Base-by-base conservation (phyloP, 2,329 filamentous ascomycete genomes). In the Ascochyta pisi region DNA sequence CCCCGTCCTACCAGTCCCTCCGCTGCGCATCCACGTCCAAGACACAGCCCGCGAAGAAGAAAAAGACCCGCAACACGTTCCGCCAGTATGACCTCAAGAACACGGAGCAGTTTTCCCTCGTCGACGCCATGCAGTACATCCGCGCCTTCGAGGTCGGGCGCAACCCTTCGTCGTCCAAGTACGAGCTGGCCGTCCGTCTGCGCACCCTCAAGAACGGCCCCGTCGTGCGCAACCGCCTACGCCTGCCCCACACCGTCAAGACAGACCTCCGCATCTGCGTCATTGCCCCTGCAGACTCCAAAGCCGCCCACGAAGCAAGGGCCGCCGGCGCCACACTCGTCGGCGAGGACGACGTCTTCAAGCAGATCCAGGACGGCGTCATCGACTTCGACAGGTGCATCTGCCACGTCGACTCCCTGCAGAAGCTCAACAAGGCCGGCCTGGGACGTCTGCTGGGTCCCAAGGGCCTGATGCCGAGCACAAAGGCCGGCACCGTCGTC, bases 41-140 rank as follows among this genome's bases (percentile, higher is more conserved):
- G 22, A 65, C 69, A 40, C 74, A 73, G 54, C 69, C 74, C 19
- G 79, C 78, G 70, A 79, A 81, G 60, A 69, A 69, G 54, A 84
- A 86, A 70, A 91, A 91, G 77, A 82, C 84, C 10, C 86, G 84
- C 60, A 86, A 84, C 61, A 84, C 86, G 29, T 92, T 87, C 73
- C 83, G 86, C 62, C 81, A 83, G 55, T 82, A 83, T 60, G 81
- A 87, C 60, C 75, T 94, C 61, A 84, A 84, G 60, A 80, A 86
- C 62, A 84, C 86, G 39, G 82, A 91, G 33, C 88, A 90, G 69
- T 96, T 89, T 71, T 86, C 92, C 0, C 82, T 99, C 29, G 89
- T 91, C 64, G 95, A 99, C 80, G 96, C 95, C 15, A 95, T 99
- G 86, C 86, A 93, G 91, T 95, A 96, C 74, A 86, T 99, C 63